Conservation (phyloP, 331 rosid species). For the Dryas integrifolia region DNA sequence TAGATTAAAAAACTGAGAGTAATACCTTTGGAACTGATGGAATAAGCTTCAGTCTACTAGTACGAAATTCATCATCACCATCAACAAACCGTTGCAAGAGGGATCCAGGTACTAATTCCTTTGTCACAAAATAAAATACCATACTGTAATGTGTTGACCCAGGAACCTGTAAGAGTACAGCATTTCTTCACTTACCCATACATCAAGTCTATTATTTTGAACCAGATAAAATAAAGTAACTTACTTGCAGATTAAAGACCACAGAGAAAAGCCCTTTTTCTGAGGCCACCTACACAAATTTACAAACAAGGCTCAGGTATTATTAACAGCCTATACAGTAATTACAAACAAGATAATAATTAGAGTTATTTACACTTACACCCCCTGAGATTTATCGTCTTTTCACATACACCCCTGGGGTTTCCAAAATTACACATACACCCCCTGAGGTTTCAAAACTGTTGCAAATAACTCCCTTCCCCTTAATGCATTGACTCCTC, state of each 20-base stretch:
- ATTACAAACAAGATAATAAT: neutral
- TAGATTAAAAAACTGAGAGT: neutral
- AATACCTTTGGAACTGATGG: constrained; percentile 96
- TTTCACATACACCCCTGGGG: no score
- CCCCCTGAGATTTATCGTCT: no score
- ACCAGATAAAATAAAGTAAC: constrained; percentile 35
- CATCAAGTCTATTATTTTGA: constrained; percentile 16
- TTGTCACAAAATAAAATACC: constrained; percentile 93
- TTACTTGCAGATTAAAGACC: constrained; percentile 82
- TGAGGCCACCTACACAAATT: constrained; percentile 71
- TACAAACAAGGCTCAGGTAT: constrained; percentile 14
- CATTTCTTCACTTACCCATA: constrained; percentile 21
- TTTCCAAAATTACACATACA: no score
- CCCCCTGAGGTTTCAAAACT: no score
- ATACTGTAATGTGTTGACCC: constrained; percentile 91
- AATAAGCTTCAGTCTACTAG: constrained; percentile 91
- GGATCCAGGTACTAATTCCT: constrained; percentile 77
- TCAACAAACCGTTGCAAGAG: constrained; percentile 96
- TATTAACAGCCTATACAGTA: constrained; percentile 14
- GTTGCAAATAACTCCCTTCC: no score
- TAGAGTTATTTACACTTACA: no score
- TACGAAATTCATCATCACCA: constrained; percentile 96
- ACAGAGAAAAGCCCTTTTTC: constrained; percentile 91
- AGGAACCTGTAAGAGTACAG: constrained; percentile 65
- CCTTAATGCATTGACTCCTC: no score